Conservation (phyloP, 495 filamentous ascomycete genomes). For the Neurospora sp. region DNA sequence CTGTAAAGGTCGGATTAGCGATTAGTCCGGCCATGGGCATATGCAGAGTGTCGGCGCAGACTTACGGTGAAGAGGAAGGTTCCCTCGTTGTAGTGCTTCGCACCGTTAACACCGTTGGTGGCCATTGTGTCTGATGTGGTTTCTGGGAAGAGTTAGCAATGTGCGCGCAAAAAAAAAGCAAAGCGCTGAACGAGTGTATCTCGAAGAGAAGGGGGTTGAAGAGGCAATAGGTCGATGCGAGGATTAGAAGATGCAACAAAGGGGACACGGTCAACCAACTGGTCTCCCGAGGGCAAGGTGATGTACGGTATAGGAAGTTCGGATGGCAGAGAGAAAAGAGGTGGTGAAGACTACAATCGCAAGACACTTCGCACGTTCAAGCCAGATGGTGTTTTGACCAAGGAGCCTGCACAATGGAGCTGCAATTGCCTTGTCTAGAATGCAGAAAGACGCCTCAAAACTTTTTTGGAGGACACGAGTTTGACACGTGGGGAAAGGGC, state of each 20-base stretch:
- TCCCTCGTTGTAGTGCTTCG: conserved; percentile 45
- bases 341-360: not conserved
- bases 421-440: not conserved
- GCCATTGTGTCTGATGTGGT: conserved; percentile 32
- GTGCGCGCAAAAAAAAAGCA: not conserved
- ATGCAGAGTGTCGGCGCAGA: conserved; percentile 4
- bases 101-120: conserved; percentile 29
- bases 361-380: not conserved
- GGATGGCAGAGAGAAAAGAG: not conserved
- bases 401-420: not conserved
- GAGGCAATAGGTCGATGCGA: not conserved
- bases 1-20: conserved; percentile 24
- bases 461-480: not conserved
- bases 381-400: not conserved
- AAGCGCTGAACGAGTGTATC: not conserved
- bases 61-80: conserved; percentile 92
- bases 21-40: not conserved
- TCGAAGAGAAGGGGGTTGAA: conserved; percentile 12
- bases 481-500: not conserved
- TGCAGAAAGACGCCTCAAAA: not conserved
- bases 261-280: not conserved
- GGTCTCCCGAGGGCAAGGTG: not conserved
- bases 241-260: not conserved
- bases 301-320: not conserved
- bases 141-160: conserved; percentile 54